Evolutionary conservation across 2,329 filamentous ascomycete genomes (phyloP).

Genomic region (Microsporum ferrugineum): DNA sequence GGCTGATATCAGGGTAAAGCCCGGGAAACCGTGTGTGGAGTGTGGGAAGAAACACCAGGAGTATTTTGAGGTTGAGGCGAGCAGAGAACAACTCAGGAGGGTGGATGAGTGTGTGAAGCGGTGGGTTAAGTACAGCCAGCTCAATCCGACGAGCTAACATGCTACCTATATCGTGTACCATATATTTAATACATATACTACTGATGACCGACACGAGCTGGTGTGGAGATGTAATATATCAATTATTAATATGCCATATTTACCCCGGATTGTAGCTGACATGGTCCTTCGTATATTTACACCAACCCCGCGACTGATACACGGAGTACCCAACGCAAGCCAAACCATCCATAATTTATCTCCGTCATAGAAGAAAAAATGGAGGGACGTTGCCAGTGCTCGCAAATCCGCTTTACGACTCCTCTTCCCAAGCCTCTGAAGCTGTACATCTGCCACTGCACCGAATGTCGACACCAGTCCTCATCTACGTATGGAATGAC

Average conservation of each 20-base stretch:
- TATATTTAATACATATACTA: not conserved
- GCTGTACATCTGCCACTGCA: slow-evolving; percentile 62
- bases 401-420: slow-evolving; percentile 50
- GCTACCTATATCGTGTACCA: not conserved
- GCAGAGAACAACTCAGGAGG: slow-evolving; percentile 53
- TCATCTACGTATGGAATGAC: slow-evolving; percentile 57
- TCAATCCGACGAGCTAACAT: slow-evolving; percentile 11
- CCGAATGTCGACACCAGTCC: slow-evolving; percentile 54
- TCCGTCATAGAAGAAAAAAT: slow-evolving; percentile 40
- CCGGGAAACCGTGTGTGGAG: slow-evolving; percentile 52
- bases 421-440: slow-evolving; percentile 48
- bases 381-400: slow-evolving; percentile 55
- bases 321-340: not conserved
- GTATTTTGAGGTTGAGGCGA: slow-evolving; percentile 86
- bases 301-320: not conserved
- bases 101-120: slow-evolving; percentile 65
- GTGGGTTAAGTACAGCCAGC: slow-evolving; percentile 78
- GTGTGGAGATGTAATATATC: not conserved
- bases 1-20: slow-evolving; percentile 46
- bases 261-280: not conserved
- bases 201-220: not conserved
- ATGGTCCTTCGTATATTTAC: not conserved
- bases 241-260: not conserved
- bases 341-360: too few relatives aligned
- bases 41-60: slow-evolving; percentile 83